Percentiles rank a stretch among this genome's conserved stretches.
Conservation (phyloP, 164 flowering plant genomes). For the Kalanchoe fedtschenkoi region DNA sequence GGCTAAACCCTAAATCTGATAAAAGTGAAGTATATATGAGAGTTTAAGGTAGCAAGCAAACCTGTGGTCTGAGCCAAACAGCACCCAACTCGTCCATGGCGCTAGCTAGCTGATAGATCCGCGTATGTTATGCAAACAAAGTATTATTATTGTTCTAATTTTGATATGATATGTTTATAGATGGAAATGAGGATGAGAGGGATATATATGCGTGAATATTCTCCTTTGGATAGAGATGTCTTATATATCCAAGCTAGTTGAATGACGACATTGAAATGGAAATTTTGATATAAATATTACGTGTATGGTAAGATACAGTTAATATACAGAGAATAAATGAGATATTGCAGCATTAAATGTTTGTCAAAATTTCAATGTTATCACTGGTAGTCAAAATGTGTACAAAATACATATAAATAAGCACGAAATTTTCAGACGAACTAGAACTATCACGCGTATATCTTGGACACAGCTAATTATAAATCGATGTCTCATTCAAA, state of each 20-base stretch:
- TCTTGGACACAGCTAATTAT: too few species aligned
- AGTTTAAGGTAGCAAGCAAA: neutral
- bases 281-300: neutral
- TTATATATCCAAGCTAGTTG: neutral
- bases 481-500: too few species aligned
- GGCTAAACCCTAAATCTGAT: too few species aligned
- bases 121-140: neutral
- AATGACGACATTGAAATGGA: neutral
- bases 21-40: too few species aligned
- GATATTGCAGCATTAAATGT: neutral
- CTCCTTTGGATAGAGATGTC: neutral
- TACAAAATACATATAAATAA: too few species aligned
- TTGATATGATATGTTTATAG: neutral
- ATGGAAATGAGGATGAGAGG: neutral
- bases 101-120: neutral
- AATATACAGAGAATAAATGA: neutral
- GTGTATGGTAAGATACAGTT: neutral
- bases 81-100: slow-evolving; percentile 3
- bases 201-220: neutral
- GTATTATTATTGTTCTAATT: neutral
- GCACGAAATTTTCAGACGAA: too few species aligned
- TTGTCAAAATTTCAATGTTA: neutral
- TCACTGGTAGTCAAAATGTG: too few species aligned
- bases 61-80: neutral
- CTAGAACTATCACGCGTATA: too few species aligned